A percentile compares a stretch with the other conserved stretches of the same genome.
These are phyloP conservation scores for Aureobasidium sp. DNA, from an alignment of 2,329 filamentous ascomycete species.

Conservation along the genomic window DNA sequence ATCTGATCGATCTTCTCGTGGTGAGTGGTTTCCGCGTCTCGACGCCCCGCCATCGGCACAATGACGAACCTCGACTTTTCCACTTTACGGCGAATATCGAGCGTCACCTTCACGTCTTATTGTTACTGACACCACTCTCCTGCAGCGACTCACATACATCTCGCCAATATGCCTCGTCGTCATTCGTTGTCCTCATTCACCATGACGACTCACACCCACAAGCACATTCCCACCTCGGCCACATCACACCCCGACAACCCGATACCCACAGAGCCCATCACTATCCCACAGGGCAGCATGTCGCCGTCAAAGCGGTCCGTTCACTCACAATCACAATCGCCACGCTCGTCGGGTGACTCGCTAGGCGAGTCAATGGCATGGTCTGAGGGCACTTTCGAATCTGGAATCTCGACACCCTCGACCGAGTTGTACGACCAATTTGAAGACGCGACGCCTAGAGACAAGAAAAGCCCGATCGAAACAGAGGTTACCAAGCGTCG, in stretches of 20 bases:
- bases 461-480: not conserved
- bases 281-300: slow-evolving; percentile 13
- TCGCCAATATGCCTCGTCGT: slow-evolving; percentile 16
- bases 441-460: slow-evolving; percentile 28
- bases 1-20: slow-evolving; percentile 8
- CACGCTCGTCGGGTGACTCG: slow-evolving; percentile 32
- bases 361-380: slow-evolving; percentile 25
- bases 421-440: slow-evolving; percentile 37
- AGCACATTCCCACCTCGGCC: slow-evolving; percentile 30
- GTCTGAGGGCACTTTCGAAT: slow-evolving; percentile 32
- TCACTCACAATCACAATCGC: slow-evolving; percentile 20
- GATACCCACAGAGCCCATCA: slow-evolving; percentile 34
- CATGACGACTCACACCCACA: slow-evolving; percentile 22
- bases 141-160: not conserved
- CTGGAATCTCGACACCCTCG: slow-evolving; percentile 32
- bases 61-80: not conserved
- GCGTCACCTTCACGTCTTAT: not conserved
- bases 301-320: slow-evolving; percentile 7
- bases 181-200: slow-evolving; percentile 25
- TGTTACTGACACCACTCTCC: not conserved
- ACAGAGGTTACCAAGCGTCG: slow-evolving; percentile 34
- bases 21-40: not conserved
- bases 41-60: not conserved
- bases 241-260: slow-evolving; percentile 40
- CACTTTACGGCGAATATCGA: not conserved